Conservation (phyloP, 2,329 filamentous ascomycete genomes). For the Aspergillus texensis region DNA sequence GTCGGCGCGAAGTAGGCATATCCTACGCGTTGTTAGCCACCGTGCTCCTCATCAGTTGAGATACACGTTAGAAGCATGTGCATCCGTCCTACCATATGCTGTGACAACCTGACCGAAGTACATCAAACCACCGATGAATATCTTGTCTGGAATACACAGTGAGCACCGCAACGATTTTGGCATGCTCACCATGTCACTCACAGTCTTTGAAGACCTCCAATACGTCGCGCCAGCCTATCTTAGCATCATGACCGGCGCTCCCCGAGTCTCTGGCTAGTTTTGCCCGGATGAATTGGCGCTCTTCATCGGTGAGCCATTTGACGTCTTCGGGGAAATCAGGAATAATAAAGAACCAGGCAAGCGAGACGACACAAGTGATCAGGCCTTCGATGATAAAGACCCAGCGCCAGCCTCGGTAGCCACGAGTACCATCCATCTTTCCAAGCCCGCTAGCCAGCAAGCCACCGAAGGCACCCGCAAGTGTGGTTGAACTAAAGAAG, state of each 20-base stretch:
- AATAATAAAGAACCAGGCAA: conserved; percentile 66
- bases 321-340: conserved; percentile 75
- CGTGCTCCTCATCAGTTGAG: not conserved
- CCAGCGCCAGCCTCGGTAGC: conserved; percentile 61
- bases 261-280: conserved; percentile 72
- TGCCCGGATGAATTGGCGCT: conserved; percentile 54
- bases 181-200: conserved; percentile 27
- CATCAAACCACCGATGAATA: conserved; percentile 76
- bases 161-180: conserved; percentile 9
- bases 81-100: conserved; percentile 58
- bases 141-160: conserved; percentile 51
- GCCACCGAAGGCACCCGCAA: conserved; percentile 65
- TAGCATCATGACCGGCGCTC: conserved; percentile 63
- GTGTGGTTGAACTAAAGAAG: conserved; percentile 77
- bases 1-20: conserved; percentile 77
- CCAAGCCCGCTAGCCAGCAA: conserved; percentile 63
- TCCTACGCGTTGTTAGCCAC: conserved; percentile 31
- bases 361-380: conserved; percentile 63
- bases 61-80: not conserved
- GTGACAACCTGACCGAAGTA: conserved; percentile 80
- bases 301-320: conserved; percentile 65
- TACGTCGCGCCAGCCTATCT: conserved; percentile 62
- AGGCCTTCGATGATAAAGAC: conserved; percentile 64
- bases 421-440: conserved; percentile 56
- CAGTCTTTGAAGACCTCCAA: conserved; percentile 69